Base-by-base conservation (phyloP, 208 protist genomes). In the Crithidia expoeki region DNA sequence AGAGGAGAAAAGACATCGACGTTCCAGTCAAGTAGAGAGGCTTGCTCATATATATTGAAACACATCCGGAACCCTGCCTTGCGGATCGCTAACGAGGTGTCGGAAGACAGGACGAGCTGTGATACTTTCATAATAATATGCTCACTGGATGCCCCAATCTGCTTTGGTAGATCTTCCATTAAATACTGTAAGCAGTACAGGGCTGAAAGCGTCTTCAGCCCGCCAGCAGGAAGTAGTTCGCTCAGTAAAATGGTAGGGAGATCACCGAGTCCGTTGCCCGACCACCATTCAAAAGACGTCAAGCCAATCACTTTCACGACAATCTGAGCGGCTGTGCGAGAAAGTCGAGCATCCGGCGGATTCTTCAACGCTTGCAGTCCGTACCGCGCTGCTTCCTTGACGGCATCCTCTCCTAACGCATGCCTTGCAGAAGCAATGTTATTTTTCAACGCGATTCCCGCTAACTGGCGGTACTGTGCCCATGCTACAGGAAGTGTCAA, bases 1-100 rank as follows among this genome's bases (percentile, higher is more conserved):
- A 94, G 67, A 23, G 88, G 85, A 30, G 88, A 94, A 28, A 94
- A 70, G 14, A 73, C 71, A 9, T 89, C 85, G 7, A 96, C 85
- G 69, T 94, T 87, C 89, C 92, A 96, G 52, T 96, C 89, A 30
- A 96, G 77, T n/a, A 82, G 42, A 9, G 88, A 77, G n/a, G 80
- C 76, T 55, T 90, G 87, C 68, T 96, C 88, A 68, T 94, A 96
- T 36, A 88, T 83, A 52, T 92, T 92, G 68, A 80, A 93, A 60
- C 89, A 93, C 89, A 96, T 94, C 28, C 86, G 79, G 74, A 96
- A 96, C 23, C 81, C 89, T 42, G 92, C 88, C 59, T 93, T 94
- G 28, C 79, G 79, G 23, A 93, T 65, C 23, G 76, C 58, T 14
- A 76, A 19, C 36, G 90, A 62, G 3, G 40, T 28, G 57, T 53